A percentile compares a stretch with the other conserved stretches of the same genome.
Conservation (phyloP, 1,284 basidiomycete species). For the Neonothopanus nambi region DNA sequence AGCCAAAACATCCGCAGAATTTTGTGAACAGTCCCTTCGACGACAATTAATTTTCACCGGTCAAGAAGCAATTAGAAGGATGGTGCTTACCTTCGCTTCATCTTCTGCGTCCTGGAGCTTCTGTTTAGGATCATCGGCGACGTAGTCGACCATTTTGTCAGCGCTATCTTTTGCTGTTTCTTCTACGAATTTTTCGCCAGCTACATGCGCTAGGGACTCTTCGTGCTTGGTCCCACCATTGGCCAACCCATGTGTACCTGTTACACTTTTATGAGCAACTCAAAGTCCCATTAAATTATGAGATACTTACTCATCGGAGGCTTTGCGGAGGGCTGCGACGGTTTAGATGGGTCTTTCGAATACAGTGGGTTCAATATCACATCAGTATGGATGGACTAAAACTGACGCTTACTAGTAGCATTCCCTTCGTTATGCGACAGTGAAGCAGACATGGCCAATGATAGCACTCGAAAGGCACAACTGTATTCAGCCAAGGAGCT, state of each 20-base stretch:
- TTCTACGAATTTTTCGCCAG: slow-evolving; percentile 21
- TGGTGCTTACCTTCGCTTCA: slow-evolving; percentile 27
- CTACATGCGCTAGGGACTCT: slow-evolving; percentile 6
- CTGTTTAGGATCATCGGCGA: slow-evolving; percentile 20
- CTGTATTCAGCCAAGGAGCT: too few species aligned
- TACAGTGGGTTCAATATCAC: too few species aligned
- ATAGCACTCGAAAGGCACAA: too few species aligned
- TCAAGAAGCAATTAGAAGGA: not conserved
- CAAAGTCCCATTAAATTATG: not conserved
- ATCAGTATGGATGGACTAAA: too few species aligned
- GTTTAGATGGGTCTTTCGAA: too few species aligned
- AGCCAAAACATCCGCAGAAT: slow-evolving; percentile 31
- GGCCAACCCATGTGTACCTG: not conserved
- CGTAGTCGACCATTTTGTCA: slow-evolving; percentile 25
- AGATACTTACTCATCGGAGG: slow-evolving; percentile 21
- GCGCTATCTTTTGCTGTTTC: slow-evolving; percentile 24
- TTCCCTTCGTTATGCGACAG: too few species aligned
- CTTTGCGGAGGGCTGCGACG: slow-evolving; percentile 22
- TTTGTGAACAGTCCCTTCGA: slow-evolving; percentile 28
- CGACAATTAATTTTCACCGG: not conserved
- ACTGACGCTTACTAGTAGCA: too few species aligned
- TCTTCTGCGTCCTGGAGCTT: slow-evolving; percentile 27
- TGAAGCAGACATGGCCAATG: too few species aligned
- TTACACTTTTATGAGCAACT: not conserved
- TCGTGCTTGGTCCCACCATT: not conserved